phyloP scores from a whole-genome alignment of 345 rosid genomes.

The Combretum micranthum region DNA sequence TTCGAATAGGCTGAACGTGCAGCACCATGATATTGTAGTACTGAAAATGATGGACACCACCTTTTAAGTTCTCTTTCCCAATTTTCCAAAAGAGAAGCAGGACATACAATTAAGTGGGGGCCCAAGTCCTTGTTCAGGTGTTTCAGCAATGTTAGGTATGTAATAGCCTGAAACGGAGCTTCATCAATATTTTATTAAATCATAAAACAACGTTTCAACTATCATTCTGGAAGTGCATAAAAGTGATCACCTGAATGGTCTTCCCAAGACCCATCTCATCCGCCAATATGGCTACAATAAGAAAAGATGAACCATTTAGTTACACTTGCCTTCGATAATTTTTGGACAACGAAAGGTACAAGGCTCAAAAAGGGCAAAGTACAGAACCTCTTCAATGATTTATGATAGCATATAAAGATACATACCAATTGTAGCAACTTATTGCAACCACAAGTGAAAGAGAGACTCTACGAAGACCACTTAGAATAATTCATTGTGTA shows the following conservation, averaged over 20 bases:
- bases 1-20: constrained; percentile 72
- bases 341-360: constrained; percentile 6
- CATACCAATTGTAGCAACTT: not conserved
- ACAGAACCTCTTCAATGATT: not conserved
- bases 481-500: too few relatives aligned
- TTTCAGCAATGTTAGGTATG: constrained; percentile 69
- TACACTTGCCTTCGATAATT: constrained; percentile 2
- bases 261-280: constrained; percentile 99
- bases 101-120: constrained; percentile 94
- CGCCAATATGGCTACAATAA: constrained; percentile 80
- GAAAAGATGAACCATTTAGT: constrained; percentile 19
- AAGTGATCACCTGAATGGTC: constrained; percentile 76
- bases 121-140: constrained; percentile 83
- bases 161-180: constrained; percentile 57
- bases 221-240: not conserved
- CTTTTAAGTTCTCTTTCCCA: constrained; percentile 97
- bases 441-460: not conserved
- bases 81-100: constrained; percentile 94
- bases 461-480: too few relatives aligned
- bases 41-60: constrained; percentile 97
- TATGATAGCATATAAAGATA: not conserved
- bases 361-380: not conserved
- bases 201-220: not conserved
- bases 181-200: constrained; percentile 7
- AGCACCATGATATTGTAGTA: constrained; percentile 84